Conservation (phyloP, 176 grass and related monocot species). For the Eremochloa ophiuroides region DNA sequence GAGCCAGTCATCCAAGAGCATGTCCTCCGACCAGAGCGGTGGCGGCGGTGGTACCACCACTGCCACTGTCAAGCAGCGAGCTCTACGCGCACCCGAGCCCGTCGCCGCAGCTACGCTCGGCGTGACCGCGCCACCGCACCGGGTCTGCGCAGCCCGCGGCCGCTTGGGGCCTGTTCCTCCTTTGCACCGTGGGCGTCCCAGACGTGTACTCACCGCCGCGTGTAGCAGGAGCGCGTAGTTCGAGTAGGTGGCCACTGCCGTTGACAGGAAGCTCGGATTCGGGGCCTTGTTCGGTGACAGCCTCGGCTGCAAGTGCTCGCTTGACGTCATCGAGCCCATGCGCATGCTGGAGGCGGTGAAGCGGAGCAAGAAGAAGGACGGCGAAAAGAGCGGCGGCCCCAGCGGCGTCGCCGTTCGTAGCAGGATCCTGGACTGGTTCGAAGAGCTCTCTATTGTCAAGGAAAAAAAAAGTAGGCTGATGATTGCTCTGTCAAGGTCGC, state of each 20-base stretch:
- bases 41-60: background rate
- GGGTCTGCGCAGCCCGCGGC: slow-evolving; percentile 29
- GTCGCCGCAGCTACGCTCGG: slow-evolving; percentile 47
- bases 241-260: background rate
- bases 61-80: slow-evolving; percentile 36
- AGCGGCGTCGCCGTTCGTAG: slow-evolving; percentile 1
- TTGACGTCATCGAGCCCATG: too few species aligned
- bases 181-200: slow-evolving; percentile 51
- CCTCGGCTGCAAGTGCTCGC: slow-evolving; percentile 63
- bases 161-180: slow-evolving; percentile 41
- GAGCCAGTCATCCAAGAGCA: slow-evolving; percentile 49
- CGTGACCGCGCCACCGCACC: slow-evolving; percentile 34
- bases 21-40: slow-evolving; percentile 29
- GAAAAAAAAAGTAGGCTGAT: slow-evolving; percentile 24
- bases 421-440: slow-evolving; percentile 49
- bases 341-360: too few species aligned
- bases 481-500: background rate
- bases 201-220: slow-evolving; percentile 32
- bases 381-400: slow-evolving; percentile 1
- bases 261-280: slow-evolving; percentile 9
- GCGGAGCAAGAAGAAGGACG: too few species aligned
- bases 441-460: slow-evolving; percentile 46
- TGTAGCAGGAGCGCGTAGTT: slow-evolving; percentile 25
- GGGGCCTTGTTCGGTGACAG: background rate
- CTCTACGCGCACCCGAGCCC: slow-evolving; percentile 69